A percentile compares a stretch with the other conserved stretches of the same genome.
phyloP scores from a whole-genome alignment of 306 rosid species.

The Cyclanthera cordifolia region DNA sequence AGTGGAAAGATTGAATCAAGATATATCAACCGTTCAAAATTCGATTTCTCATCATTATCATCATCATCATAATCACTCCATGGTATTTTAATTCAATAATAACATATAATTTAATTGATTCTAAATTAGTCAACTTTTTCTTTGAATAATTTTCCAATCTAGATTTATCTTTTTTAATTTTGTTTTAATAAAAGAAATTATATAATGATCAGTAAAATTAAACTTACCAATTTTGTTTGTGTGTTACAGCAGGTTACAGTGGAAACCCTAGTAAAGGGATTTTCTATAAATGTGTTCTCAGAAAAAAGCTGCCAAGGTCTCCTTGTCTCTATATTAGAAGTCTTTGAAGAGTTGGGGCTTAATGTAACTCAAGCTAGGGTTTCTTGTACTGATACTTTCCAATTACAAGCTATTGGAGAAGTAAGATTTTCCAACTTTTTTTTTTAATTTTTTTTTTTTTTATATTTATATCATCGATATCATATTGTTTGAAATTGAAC shows the following conservation, averaged over 20 bases:
- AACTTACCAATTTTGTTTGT: constrained; percentile 13
- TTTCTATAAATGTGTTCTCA: constrained; percentile 57
- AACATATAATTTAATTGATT: not conserved
- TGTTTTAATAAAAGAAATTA: too few relatives aligned
- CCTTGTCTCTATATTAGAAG: constrained; percentile 77
- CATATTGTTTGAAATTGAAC: not conserved
- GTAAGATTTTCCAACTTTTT: constrained; percentile 30
- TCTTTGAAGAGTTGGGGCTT: constrained; percentile 76
- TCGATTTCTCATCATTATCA: too few relatives aligned
- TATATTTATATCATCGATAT: too few relatives aligned
- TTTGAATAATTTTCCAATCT: not conserved
- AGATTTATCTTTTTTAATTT: not conserved
- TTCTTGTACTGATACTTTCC: constrained; percentile 77
- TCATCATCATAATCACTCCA: constrained; percentile 26
- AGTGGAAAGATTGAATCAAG: constrained; percentile 72
- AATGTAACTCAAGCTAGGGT: constrained; percentile 93
- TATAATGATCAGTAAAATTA: too few relatives aligned
- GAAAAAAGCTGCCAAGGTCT: constrained; percentile 60
- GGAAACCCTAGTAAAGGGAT: constrained; percentile 77
- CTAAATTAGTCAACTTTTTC: not conserved
- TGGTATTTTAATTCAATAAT: constrained; percentile 26
- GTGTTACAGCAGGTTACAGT: constrained; percentile 58
- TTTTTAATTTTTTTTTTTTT: too few relatives aligned
- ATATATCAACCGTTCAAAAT: constrained; percentile 35
- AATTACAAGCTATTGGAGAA: constrained; percentile 77